Base-by-base conservation (phyloP, 1,139 yeast genomes). In the Zhuliangozyma parablackwelliae region DNA sequence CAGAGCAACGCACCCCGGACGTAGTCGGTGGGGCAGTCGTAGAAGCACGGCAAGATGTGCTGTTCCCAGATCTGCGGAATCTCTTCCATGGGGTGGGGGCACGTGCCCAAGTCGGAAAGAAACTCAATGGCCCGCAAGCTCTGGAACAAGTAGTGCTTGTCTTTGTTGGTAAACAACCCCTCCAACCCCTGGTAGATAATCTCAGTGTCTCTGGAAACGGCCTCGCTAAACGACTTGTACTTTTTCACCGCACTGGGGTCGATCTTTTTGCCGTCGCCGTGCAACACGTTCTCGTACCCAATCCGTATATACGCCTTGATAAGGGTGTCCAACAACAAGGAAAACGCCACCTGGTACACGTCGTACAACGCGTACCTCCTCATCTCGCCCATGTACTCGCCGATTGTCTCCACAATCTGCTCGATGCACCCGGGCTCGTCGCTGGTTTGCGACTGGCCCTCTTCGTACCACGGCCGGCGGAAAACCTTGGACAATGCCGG, bases 381-480 rank as follows among this genome's bases (percentile, higher is more conserved):
- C 35, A 84, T 71, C 43, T 87, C 96, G 28, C 69, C 72, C 60
- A 84, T 66, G 54, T 84, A 87, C 50, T 87, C 96, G 28, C 68
- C 71, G n/a, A 86, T 67, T 0, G 95, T 86, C 45, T 82, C 90
- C 7, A 78, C 73, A 21, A 83, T 78, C 48, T 34, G 20, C 39
- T 71, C 72, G 0, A 75, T 79, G 63, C 68, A 77, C 43, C 58
- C 56, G n/a, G 57, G 57, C 35, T 64, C 68, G 36, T 58, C 65
- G 3, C 54, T 48, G 8, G 57, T 50, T 28, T 54, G 64, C 12
- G 46, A 75, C 46, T 65, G 71, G 26, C 65, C 67, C 36, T 65
- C 66, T 39, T 71, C 61, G 74, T 68, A 68, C 76, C 76, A 70
- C 10, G 53, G 47, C 39, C 67, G 66, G 23, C 69, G 62, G 46